A percentile compares a stretch with the other conserved stretches of the same genome.
These are phyloP conservation scores for Pichia sp. DNA, from an alignment of 1,139 yeast genomes.

Conservation along the genomic window DNA sequence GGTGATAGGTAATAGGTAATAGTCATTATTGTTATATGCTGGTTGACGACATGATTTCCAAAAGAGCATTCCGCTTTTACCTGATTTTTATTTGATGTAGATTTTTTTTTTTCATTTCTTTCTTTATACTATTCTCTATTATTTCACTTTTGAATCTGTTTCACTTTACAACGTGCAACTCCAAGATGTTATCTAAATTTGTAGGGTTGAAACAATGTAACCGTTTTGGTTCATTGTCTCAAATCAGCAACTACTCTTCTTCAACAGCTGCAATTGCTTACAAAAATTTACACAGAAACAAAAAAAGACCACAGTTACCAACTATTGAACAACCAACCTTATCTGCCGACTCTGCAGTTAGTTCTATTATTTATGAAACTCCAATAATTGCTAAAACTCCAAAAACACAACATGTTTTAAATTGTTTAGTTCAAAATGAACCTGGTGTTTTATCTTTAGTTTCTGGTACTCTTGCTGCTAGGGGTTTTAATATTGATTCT, in stretches of 20 bases:
- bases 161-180: background rate
- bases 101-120: background rate
- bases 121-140: background rate
- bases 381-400: slow-evolving; percentile 70
- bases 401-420: slow-evolving; percentile 78
- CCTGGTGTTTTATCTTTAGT: slow-evolving; percentile 95
- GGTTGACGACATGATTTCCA: too few species aligned
- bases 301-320: slow-evolving; percentile 85
- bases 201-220: slow-evolving; percentile 9
- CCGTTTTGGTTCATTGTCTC: slow-evolving; percentile 9
- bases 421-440: slow-evolving; percentile 96
- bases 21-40: too few species aligned
- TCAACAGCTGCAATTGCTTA: slow-evolving; percentile 96
- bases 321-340: slow-evolving; percentile 92
- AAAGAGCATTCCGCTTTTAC: too few species aligned
- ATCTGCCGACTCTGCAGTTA: slow-evolving; percentile 94
- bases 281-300: slow-evolving; percentile 82
- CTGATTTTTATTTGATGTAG: too few species aligned
- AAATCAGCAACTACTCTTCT: slow-evolving; percentile 29
- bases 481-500: slow-evolving; percentile 97
- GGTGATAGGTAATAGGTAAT: too few species aligned
- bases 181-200: slow-evolving; percentile 9
- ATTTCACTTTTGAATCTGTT: background rate
- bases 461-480: slow-evolving; percentile 92
- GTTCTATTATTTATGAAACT: slow-evolving; percentile 89